Base-by-base conservation (phyloP, 2,329 filamentous ascomycete genomes). In the Fusarium sterilihyphosum region DNA sequence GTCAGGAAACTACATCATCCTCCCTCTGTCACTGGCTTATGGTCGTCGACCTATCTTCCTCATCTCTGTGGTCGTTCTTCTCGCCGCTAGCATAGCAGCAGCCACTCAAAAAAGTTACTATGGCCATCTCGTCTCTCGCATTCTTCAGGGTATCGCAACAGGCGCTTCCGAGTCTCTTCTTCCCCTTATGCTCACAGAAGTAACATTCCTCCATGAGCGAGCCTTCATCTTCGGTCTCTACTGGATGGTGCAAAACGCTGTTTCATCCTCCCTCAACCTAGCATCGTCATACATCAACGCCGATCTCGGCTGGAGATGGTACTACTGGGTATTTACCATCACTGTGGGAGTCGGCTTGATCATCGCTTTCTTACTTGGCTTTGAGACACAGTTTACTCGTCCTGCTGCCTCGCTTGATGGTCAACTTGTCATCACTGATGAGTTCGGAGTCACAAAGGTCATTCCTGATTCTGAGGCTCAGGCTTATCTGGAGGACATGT, bases 311-410 rank as follows among this genome's bases (percentile, higher is more conserved):
- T 67, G 65, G 65, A 56, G 65, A 4, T 67, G 65, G 65, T 67
- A 67, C n/a, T 67, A 67, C 4, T 67, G 65, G 65, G 33, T 67
- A 3, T 67, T 67, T 2, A 67, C 63, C 33, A 67, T 67, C 12
- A 67, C 65, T 2, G 65, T 67, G 2, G 63, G 63, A 8, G 33
- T 67, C 7, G 65, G 65, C 2, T 14, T 67, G 5, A 17, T 67
- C 8, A 46, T 67, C 14, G 65, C 63, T 14, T 40, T 61, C 17
- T 35, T 67, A 8, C 22, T 67, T 5, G 65, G 65, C 8, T 67
- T 67, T 8, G 63, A 67, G 38, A 67, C 65, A 0, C 65, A 67
- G 13, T 67, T 67, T 6, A 67, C 63, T 18, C 53, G 65, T 6
- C 65, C 65, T 8, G 65, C 65, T 31, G 62, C 62, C 20, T 67